A percentile compares a stretch with the other conserved stretches of the same genome.
Evolutionary conservation across 2,329 filamentous ascomycete species (phyloP).

Genomic region (Sclerotinia glacialis): DNA sequence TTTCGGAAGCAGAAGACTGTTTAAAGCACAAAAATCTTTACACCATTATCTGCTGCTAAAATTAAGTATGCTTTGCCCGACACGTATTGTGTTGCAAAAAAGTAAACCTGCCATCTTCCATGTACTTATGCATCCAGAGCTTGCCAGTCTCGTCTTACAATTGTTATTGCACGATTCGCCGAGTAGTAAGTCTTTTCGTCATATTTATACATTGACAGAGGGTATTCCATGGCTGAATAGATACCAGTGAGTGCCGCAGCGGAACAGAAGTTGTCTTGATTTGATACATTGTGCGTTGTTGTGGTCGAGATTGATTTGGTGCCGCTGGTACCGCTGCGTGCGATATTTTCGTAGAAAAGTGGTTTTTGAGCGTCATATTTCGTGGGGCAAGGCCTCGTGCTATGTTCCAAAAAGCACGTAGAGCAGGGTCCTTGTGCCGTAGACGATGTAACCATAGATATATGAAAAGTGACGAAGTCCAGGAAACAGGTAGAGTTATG

Average conservation of each 20-base stretch:
- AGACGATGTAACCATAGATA: neutral
- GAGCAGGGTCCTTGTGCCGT: neutral
- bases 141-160: too few relatives aligned
- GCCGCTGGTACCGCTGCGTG: neutral
- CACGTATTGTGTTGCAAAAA: too few relatives aligned
- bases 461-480: neutral
- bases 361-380: too few relatives aligned
- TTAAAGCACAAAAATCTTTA: too few relatives aligned
- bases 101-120: too few relatives aligned
- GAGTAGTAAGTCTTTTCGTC: neutral
- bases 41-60: too few relatives aligned
- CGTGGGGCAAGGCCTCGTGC: neutral
- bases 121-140: too few relatives aligned
- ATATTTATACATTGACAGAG: neutral
- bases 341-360: too few relatives aligned
- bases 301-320: neutral
- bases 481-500: neutral
- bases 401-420: neutral
- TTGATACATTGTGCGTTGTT: neutral
- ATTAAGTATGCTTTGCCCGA: too few relatives aligned
- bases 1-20: too few relatives aligned
- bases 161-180: too few relatives aligned
- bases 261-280: neutral
- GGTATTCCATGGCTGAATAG: neutral
- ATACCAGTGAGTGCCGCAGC: neutral